These are phyloP conservation scores for Sugiyamaella xylanicola DNA, from an alignment of 1,139 yeast species.

Conservation along the genomic window DNA sequence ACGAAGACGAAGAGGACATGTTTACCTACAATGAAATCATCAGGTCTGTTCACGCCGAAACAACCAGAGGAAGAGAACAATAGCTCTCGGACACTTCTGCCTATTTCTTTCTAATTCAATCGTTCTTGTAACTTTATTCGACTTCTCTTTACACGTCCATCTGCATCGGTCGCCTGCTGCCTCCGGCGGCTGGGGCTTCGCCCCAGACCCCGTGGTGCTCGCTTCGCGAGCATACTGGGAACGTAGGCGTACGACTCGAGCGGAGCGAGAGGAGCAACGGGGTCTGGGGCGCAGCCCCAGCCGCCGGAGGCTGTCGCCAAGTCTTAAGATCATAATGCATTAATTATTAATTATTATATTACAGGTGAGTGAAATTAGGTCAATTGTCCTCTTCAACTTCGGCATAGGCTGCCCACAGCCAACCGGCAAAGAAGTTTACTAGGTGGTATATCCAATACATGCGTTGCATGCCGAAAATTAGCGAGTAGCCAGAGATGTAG, in stretches of 20 bases:
- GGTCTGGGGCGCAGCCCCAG: not conserved
- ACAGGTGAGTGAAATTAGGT: not conserved
- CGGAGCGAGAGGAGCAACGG: not conserved
- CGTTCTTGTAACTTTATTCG: no score
- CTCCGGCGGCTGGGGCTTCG: no score
- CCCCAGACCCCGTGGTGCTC: no score
- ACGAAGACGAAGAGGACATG: slow-evolving; percentile 11
- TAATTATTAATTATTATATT: not conserved
- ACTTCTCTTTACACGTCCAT: no score
- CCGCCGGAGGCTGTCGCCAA: not conserved
- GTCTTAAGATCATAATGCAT: not conserved
- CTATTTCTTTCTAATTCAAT: no score
- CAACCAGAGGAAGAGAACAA: not conserved
- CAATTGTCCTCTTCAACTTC: slow-evolving; percentile 10
- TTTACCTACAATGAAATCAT: slow-evolving; percentile 18
- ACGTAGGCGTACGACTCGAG: no score
- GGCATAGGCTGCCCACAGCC: slow-evolving; percentile 29
- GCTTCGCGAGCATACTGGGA: not conserved
- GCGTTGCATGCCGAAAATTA: slow-evolving; percentile 41
- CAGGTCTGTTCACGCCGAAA: slow-evolving; percentile 7
- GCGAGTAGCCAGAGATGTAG: slow-evolving; percentile 35
- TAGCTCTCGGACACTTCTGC: not conserved
- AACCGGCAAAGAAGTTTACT: slow-evolving; percentile 37
- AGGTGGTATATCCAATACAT: slow-evolving; percentile 42
- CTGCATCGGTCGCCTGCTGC: no score